These are phyloP conservation scores for Oxyria digyna DNA, from an alignment of 148 eudicot genomes.

Conservation along the genomic window DNA sequence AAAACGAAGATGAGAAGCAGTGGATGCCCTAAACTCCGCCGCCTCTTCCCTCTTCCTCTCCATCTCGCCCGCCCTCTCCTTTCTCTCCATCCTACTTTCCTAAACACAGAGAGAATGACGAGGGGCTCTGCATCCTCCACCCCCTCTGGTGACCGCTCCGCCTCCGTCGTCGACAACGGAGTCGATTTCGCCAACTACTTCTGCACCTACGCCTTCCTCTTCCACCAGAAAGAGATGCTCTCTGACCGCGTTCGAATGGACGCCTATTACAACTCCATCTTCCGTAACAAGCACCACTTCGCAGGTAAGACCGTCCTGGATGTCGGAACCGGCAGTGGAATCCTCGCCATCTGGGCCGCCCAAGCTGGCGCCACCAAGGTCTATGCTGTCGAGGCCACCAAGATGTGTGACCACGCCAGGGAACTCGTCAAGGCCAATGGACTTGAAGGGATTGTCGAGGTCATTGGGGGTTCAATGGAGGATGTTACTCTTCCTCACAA, in stretches of 20 bases:
- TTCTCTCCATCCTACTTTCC: no score
- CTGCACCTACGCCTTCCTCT: slow-evolving; percentile 86
- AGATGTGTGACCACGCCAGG: slow-evolving; percentile 90
- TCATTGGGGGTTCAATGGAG: slow-evolving; percentile 90
- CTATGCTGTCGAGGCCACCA: slow-evolving; percentile 97
- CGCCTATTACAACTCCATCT: slow-evolving; percentile 72
- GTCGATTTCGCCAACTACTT: slow-evolving; percentile 92
- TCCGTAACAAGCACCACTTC: slow-evolving; percentile 70
- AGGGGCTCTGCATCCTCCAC: slow-evolving; percentile 29
- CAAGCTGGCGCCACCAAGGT: slow-evolving; percentile 98
- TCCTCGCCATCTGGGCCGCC: slow-evolving; percentile 98
- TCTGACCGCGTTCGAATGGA: slow-evolving; percentile 93
- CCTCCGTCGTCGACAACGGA: slow-evolving; percentile 55
- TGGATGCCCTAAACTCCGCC: slow-evolving; percentile 18
- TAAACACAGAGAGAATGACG: slow-evolving; percentile 15
- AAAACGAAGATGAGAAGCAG: background rate
- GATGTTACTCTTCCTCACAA: slow-evolving; percentile 77
- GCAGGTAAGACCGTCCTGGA: slow-evolving; percentile 83
- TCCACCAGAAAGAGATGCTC: slow-evolving; percentile 97
- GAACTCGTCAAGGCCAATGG: slow-evolving; percentile 78
- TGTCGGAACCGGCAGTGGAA: slow-evolving; percentile 99
- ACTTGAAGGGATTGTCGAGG: slow-evolving; percentile 67
- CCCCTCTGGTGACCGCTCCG: slow-evolving; percentile 16
- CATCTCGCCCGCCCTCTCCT: slow-evolving; percentile 1
- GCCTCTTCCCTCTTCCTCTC: slow-evolving; percentile 3